Evolutionary conservation across 2,329 filamentous ascomycete species (phyloP), one percentile per base, ranked within the genome.

Genomic region (Fusarium falciforme): DNA sequence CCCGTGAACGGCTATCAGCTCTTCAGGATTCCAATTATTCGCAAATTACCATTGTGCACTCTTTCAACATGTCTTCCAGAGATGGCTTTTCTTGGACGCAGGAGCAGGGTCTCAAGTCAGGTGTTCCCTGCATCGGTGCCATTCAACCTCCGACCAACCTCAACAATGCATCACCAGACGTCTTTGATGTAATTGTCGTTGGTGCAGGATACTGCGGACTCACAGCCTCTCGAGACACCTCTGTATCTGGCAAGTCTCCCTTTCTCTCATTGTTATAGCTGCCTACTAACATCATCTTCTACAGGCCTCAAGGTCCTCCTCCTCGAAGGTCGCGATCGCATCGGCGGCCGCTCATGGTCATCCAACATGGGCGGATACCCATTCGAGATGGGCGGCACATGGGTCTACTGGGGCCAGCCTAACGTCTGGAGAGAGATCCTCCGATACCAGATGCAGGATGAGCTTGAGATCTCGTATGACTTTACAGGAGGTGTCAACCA

Each of bases 351-450:
- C 0, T 85, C 85, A 3, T 88, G 84, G 83, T 84, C 83, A 0
- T 82, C 84, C 17, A 82, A 85, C 35, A 84, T 86, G 9, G 80
- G 78, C 0, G 85, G 84, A 0, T 84, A 86, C 16, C 81, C 82
- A 0, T 86, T 82, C 58, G 86, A 88, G 60, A 84, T 88, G 82
- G 86, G 86, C 0, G 87, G 87, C 0, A 87, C 85, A 0, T 88
- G 85, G 85, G 81, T 88, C 0, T 83, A 84, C 62, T 86, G 85
- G 85, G 79, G 79, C 2, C 84, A 86, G 58, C 78, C 84, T 0
- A 82, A 84, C 35, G 77, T 85, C 4, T 86, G 82, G 81, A 79
- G 84, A 5, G 86, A 88, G 61, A 83, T 88, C 4, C 79, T 81
- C 1, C 75, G 85, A n/a, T 88, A 88, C 66, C 77, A 81, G 5